phyloP scores from a whole-genome alignment of 495 filamentous ascomycete genomes.

The Annulohypoxylon nitens region DNA sequence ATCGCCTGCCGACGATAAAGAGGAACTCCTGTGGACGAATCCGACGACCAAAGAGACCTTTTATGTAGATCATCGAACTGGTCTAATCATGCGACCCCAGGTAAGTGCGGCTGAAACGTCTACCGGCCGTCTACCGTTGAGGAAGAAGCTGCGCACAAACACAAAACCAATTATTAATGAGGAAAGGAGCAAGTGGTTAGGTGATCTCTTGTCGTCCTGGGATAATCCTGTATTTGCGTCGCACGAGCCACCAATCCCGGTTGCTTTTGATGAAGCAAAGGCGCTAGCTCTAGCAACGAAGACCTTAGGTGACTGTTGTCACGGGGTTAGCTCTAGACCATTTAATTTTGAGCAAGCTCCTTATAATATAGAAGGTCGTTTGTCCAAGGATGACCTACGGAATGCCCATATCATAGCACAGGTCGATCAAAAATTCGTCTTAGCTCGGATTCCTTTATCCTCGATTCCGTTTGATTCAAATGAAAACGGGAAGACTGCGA shows the following conservation, averaged over 20 bases:
- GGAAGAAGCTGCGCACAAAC: constrained; percentile 39
- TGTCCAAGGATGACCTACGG: constrained; percentile 76
- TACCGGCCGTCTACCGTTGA: constrained; percentile 10
- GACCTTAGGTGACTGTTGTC: constrained; percentile 28
- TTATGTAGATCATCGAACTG: constrained; percentile 72
- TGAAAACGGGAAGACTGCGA: neutral
- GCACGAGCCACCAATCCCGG: constrained; percentile 56
- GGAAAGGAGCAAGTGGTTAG: constrained; percentile 56
- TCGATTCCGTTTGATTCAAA: constrained; percentile 12
- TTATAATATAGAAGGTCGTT: constrained; percentile 60
- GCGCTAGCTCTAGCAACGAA: constrained; percentile 47
- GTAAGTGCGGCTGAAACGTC: neutral
- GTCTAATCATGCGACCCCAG: constrained; percentile 59
- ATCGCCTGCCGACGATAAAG: constrained; percentile 35
- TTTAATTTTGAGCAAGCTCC: constrained; percentile 37
- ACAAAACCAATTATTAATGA: constrained; percentile 32
- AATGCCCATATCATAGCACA: constrained; percentile 79
- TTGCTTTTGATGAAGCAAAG: constrained; percentile 48
- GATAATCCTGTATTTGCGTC: constrained; percentile 56
- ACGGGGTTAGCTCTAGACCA: constrained; percentile 43
- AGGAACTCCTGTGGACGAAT: constrained; percentile 74
- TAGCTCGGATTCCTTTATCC: constrained; percentile 67
- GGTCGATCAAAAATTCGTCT: constrained; percentile 90
- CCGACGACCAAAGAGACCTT: constrained; percentile 71
- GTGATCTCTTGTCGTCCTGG: constrained; percentile 54